Evolutionary conservation across 768 basidiomycete species (phyloP).

Genomic region (Russula sp.): DNA sequence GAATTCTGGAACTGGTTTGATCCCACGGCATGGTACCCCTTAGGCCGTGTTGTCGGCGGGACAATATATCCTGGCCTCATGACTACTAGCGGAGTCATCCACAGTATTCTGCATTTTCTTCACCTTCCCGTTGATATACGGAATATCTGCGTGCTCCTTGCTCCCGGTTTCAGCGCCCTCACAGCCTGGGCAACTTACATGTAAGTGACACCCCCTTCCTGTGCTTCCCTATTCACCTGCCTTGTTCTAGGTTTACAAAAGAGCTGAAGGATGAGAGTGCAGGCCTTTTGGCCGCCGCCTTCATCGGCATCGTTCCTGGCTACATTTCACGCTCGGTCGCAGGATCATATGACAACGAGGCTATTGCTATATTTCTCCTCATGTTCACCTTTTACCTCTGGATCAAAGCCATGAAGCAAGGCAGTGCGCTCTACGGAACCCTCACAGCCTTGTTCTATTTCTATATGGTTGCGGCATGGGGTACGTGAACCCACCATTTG

Average conservation of each 20-base stretch:
- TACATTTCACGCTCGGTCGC: slow-evolving; percentile 99
- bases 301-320: slow-evolving; percentile 96
- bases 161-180: slow-evolving; percentile 93
- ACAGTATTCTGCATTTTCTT: slow-evolving; percentile 78
- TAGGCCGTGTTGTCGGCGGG: slow-evolving; percentile 96
- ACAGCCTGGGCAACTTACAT: slow-evolving; percentile 97
- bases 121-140: slow-evolving; percentile 96
- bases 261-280: slow-evolving; percentile 95
- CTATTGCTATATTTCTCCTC: slow-evolving; percentile 98
- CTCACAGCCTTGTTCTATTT: slow-evolving; percentile 95
- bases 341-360: slow-evolving; percentile 99
- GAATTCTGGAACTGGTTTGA: slow-evolving; percentile 99
- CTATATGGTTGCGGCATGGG: slow-evolving; percentile 99
- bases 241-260: slow-evolving; percentile 70
- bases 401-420: slow-evolving; percentile 93
- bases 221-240: not conserved
- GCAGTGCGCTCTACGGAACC: slow-evolving; percentile 88
- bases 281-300: slow-evolving; percentile 93
- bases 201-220: slow-evolving; percentile 32
- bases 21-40: slow-evolving; percentile 98
- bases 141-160: slow-evolving; percentile 93
- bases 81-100: slow-evolving; percentile 97
- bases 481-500: slow-evolving; percentile 35
- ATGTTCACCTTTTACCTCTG: slow-evolving; percentile 98
- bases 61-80: slow-evolving; percentile 98